Evolutionary conservation across 352 stramenopile genomes (phyloP), one percentile per base, ranked within the genome.

Genomic region (Elongisporangium undulatum): DNA sequence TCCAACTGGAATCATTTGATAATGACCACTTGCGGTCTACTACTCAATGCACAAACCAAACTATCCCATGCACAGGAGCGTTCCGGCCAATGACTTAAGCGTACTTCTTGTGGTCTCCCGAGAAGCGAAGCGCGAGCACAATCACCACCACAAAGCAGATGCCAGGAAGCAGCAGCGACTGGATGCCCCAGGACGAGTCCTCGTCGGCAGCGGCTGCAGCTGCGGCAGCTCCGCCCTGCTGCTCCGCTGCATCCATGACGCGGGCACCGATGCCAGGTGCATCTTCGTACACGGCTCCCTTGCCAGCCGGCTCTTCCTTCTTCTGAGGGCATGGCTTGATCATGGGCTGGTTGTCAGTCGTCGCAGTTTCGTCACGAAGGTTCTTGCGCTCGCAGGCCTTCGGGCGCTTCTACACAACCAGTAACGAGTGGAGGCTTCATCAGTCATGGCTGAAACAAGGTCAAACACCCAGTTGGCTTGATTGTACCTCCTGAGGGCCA

Each of bases 51-150:
- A 29, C n/a, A 53, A 13, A 16, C 13, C 4, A 8, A 34, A 10
- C 34, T 45, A 45, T 45, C 34, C 34, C 2, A 17, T 10, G 21
- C 49, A 53, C 49, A 57, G 51, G 15, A 21, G 10, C 48, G 39
- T 23, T 54, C 38, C 19, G 26, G 29, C 20, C 23, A 22, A 50
- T 51, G n/a, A 51, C 54, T 71, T 69, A 92, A 26, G 79, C 82
- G 51, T 87, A 64, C 59, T 92, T 92, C 72, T 89, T 92, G 69
- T 92, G 82, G 55, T 89, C 71, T 16, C 77, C 75, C 10, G 79
- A 80, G 61, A 89, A 75, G 50, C 75, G 71, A 23, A 82, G 66
- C 20, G 77, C 82, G n/a, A 85, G 29, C 3, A 85, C 54, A 23
- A 71, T 69, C 12, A 92, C 58, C 38, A 73, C 68, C 3, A 82